A percentile compares a stretch with the other conserved stretches of the same genome.
phyloP scores from a whole-genome alignment of 768 basidiomycete genomes.

The Lactarius sanguifluus region DNA sequence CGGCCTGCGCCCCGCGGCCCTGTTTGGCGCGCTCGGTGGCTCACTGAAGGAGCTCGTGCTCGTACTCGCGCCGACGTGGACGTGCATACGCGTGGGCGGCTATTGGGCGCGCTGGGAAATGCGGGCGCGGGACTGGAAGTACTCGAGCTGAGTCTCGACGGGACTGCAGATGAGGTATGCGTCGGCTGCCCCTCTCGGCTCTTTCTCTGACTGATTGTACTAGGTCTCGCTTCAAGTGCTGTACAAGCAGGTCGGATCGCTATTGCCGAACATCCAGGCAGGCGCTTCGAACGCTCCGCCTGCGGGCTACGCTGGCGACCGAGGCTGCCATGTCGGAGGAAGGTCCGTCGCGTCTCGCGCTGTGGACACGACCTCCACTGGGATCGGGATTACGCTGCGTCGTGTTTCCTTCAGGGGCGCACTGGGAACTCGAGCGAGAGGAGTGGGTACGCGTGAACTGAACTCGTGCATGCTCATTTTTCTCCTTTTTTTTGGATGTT shows the following conservation, averaged over 20 bases:
- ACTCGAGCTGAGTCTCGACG: constrained; percentile 34
- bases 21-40: constrained; percentile 33
- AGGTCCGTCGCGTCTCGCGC: constrained; percentile 32
- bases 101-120: constrained; percentile 36
- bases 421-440: constrained; percentile 29
- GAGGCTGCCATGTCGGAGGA: constrained; percentile 40
- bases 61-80: constrained; percentile 32
- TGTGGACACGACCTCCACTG: constrained; percentile 33
- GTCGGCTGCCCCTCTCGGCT: too few relatives aligned
- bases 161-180: constrained; percentile 36
- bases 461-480: neutral
- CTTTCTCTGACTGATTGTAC: neutral
- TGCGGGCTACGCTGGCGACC: constrained; percentile 41
- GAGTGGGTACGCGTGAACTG: constrained; percentile 15
- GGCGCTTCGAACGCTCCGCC: constrained; percentile 33
- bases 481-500: neutral
- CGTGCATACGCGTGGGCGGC: constrained; percentile 36
- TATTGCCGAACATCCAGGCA: constrained; percentile 34
- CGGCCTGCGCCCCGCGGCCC: constrained; percentile 37
- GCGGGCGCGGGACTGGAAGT: constrained; percentile 32
- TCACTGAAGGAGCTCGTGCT: constrained; percentile 26
- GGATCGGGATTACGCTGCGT: constrained; percentile 32
- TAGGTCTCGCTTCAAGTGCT: constrained; percentile 31
- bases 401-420: constrained; percentile 35
- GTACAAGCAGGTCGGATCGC: constrained; percentile 34